Conservation (phyloP, 371 early-diverging fungal species). For the Furculomyces boomerangus region DNA sequence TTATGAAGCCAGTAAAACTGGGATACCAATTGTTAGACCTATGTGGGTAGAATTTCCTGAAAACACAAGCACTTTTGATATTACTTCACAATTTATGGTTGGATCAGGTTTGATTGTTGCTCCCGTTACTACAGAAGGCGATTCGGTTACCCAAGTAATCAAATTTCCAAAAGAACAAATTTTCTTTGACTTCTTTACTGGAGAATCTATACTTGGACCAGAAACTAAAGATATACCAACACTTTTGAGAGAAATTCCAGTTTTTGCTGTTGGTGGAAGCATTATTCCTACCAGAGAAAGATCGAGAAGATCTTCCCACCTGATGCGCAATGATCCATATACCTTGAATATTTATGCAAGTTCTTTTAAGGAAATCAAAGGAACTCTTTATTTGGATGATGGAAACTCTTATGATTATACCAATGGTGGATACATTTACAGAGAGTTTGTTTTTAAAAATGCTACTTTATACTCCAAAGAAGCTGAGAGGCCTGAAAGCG, state of each 20-base stretch:
- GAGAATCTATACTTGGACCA: conserved; percentile 21
- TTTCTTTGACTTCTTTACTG: conserved; percentile 55
- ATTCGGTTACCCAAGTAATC: conserved; percentile 30
- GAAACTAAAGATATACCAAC: conserved; percentile 30
- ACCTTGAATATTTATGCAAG: conserved; percentile 71
- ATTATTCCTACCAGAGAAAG: conserved; percentile 78
- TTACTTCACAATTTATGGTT: conserved; percentile 36
- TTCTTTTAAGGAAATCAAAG: conserved; percentile 43
- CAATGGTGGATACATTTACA: conserved; percentile 16
- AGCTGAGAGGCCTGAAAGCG: conserved; percentile 2
- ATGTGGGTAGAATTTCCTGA: conserved; percentile 33
- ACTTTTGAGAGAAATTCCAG: conserved; percentile 58
- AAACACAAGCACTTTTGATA: conserved; percentile 15
- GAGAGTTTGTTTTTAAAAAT: conserved; percentile 17
- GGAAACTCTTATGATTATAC: conserved; percentile 60
- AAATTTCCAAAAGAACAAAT: conserved; percentile 23
- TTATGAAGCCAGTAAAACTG: conserved; percentile 29
- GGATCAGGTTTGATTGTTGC: conserved; percentile 34
- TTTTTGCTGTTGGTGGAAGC: conserved; percentile 68
- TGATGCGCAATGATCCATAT: conserved; percentile 74
- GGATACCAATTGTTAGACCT: conserved; percentile 32
- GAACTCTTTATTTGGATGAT: conserved; percentile 75
- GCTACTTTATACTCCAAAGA: conserved; percentile 17
- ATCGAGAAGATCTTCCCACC: conserved; percentile 57
- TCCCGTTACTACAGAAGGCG: conserved; percentile 27